A percentile compares a stretch with the other conserved stretches of the same genome.
Conservation (phyloP, 345 rosid species). For the Bretschneidera sinensis region DNA sequence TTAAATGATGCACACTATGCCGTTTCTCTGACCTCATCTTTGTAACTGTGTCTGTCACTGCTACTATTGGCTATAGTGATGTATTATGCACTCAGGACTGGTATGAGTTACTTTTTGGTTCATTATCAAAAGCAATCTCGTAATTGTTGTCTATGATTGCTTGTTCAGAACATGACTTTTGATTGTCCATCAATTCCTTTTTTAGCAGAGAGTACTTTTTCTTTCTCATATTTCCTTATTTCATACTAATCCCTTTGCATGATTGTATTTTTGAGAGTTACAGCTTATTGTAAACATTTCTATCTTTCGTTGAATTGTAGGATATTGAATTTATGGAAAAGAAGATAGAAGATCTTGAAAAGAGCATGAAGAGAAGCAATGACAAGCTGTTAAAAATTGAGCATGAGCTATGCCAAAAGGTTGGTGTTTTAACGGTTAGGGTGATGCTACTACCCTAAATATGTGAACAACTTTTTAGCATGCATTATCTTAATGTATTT, state of each 20-base stretch:
- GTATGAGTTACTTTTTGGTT: neutral
- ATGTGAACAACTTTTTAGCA: neutral
- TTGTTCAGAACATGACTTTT: no score
- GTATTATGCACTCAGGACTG: no score
- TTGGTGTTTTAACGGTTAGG: conserved; percentile 18
- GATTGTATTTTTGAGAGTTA: neutral
- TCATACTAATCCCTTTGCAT: neutral
- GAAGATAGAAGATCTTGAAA: conserved; percentile 82
- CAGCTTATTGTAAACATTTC: conserved; percentile 5
- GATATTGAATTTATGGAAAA: conserved; percentile 84
- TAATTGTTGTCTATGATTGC: no score
- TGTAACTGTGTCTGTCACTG: no score
- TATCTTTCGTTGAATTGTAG: conserved; percentile 29
- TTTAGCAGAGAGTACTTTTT: neutral
- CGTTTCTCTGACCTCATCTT: no score
- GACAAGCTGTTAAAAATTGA: conserved; percentile 88
- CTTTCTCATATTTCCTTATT: conserved; percentile 6
- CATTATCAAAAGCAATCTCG: no score
- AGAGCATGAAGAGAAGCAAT: conserved; percentile 99
- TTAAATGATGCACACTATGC: no score
- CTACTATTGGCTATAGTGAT: no score
- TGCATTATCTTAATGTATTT: neutral
- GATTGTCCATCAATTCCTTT: no score
- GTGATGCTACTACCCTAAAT: neutral
- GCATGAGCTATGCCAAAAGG: conserved; percentile 58